These are phyloP conservation scores for Phlebiopsis gigantea DNA, from an alignment of 768 basidiomycete species.

Conservation along the genomic window DNA sequence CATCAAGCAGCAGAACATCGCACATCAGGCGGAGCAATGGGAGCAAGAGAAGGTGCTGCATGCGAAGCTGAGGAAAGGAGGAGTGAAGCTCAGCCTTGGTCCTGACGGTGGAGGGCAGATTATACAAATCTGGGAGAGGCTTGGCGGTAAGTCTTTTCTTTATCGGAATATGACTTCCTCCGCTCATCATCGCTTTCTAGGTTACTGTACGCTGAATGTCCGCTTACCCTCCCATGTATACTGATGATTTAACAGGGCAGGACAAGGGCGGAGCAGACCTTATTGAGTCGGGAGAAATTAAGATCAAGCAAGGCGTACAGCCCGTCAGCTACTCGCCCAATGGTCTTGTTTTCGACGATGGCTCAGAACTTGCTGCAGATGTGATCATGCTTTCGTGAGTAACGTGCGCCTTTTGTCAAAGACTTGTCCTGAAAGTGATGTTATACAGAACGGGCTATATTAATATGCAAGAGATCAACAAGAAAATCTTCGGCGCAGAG, in stretches of 20 bases:
- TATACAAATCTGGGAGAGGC: slow-evolving; percentile 24
- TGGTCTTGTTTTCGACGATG: slow-evolving; percentile 25
- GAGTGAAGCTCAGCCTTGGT: slow-evolving; percentile 32
- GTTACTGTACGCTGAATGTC: slow-evolving; percentile 6
- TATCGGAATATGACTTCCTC: neutral
- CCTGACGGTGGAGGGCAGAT: slow-evolving; percentile 27
- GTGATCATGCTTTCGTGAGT: slow-evolving; percentile 27
- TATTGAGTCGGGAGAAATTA: slow-evolving; percentile 14
- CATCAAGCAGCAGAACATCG: slow-evolving; percentile 17
- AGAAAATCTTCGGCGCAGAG: slow-evolving; percentile 31
- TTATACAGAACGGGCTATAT: slow-evolving; percentile 27
- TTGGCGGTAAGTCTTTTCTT: slow-evolving; percentile 25
- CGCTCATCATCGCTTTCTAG: neutral
- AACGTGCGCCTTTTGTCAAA: neutral
- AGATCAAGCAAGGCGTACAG: slow-evolving; percentile 16
- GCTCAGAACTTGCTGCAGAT: slow-evolving; percentile 24
- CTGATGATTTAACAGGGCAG: slow-evolving; percentile 4
- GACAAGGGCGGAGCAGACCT: slow-evolving; percentile 20
- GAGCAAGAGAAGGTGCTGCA: slow-evolving; percentile 30
- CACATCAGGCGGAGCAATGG: slow-evolving; percentile 18
- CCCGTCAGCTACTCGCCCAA: slow-evolving; percentile 1
- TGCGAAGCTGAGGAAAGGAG: slow-evolving; percentile 30
- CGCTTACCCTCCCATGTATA: slow-evolving; percentile 28
- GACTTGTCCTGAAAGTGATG: neutral
- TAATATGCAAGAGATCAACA: slow-evolving; percentile 26